Percentiles rank a stretch among this genome's conserved stretches.
These are phyloP conservation scores for Botryosphaeria agaves DNA, from an alignment of 2,329 filamentous ascomycete genomes.

Conservation along the genomic window DNA sequence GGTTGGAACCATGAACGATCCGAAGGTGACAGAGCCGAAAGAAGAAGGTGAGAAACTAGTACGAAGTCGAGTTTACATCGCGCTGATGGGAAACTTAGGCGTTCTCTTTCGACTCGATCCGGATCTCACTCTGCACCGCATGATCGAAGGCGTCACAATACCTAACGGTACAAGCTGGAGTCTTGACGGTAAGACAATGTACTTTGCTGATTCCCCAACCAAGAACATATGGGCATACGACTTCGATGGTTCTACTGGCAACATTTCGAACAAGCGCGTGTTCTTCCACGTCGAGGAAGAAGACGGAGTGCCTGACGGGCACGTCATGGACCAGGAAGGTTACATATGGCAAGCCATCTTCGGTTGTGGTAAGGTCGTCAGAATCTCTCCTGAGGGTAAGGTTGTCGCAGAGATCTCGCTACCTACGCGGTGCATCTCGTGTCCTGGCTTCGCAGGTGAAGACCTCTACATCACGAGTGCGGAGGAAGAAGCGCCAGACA, in stretches of 20 bases:
- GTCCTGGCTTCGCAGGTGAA: slow-evolving; percentile 59
- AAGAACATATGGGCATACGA: slow-evolving; percentile 58
- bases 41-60: slow-evolving; percentile 15
- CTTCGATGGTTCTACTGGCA: slow-evolving; percentile 47
- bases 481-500: slow-evolving; percentile 46
- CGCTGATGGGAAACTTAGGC: slow-evolving; percentile 33
- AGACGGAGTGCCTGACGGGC: slow-evolving; percentile 58
- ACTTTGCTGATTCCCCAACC: slow-evolving; percentile 64
- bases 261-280: slow-evolving; percentile 48
- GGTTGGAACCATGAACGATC: slow-evolving; percentile 77
- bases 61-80: not conserved
- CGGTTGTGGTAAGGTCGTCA: slow-evolving; percentile 57
- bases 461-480: slow-evolving; percentile 68
- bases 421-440: slow-evolving; percentile 67
- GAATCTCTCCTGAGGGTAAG: slow-evolving; percentile 51
- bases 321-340: slow-evolving; percentile 69
- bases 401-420: slow-evolving; percentile 58
- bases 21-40: slow-evolving; percentile 37
- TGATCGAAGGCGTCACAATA: slow-evolving; percentile 50
- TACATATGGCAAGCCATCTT: slow-evolving; percentile 82
- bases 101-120: slow-evolving; percentile 55
- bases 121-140: slow-evolving; percentile 39
- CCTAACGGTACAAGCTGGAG: slow-evolving; percentile 81
- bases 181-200: slow-evolving; percentile 53
- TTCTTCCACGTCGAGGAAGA: slow-evolving; percentile 55